These are phyloP conservation scores for Fomitopsis schrenkii DNA, from an alignment of 1,284 basidiomycete genomes.

Conservation along the genomic window DNA sequence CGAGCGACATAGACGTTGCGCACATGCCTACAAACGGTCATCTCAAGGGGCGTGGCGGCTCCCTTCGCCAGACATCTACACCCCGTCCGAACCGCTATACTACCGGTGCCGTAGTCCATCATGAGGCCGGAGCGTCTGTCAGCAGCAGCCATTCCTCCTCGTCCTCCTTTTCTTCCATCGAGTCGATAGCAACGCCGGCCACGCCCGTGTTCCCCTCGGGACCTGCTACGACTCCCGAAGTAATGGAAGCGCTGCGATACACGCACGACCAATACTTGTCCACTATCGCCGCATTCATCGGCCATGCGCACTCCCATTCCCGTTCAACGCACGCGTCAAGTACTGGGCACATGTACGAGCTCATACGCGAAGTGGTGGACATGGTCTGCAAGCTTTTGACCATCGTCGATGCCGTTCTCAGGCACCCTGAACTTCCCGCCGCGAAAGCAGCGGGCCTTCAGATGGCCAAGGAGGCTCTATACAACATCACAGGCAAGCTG, in stretches of 20 bases:
- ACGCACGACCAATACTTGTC: conserved; percentile 91
- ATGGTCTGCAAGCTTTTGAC: conserved; percentile 87
- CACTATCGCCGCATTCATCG: conserved; percentile 95
- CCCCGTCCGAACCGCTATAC: conserved; percentile 12
- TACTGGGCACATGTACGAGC: conserved; percentile 91
- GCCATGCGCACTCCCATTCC: conserved; percentile 92
- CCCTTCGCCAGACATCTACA: conserved; percentile 5
- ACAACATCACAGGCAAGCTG: conserved; percentile 81
- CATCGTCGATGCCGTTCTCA: conserved; percentile 88
- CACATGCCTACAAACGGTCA: conserved; percentile 23
- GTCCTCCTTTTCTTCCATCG: conserved; percentile 49
- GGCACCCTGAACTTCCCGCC: conserved; percentile 57
- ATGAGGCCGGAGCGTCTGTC: conserved; percentile 46
- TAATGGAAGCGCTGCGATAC: conserved; percentile 65
- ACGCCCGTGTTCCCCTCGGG: conserved; percentile 65
- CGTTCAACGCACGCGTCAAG: conserved; percentile 86
- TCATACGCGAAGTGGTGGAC: conserved; percentile 91
- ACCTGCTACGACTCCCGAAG: conserved; percentile 58
- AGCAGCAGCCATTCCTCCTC: conserved; percentile 70
- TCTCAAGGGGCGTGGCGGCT: conserved; percentile 10
- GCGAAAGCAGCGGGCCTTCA: conserved; percentile 58
- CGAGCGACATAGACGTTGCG: conserved; percentile 18
- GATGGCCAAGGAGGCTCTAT: conserved; percentile 78
- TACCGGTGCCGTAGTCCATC: conserved; percentile 21
- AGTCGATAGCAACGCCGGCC: conserved; percentile 33